Percentiles rank a stretch among this genome's conserved stretches.
Conservation (phyloP, 768 basidiomycete species). For the Goffeauzyma gilvescens region DNA sequence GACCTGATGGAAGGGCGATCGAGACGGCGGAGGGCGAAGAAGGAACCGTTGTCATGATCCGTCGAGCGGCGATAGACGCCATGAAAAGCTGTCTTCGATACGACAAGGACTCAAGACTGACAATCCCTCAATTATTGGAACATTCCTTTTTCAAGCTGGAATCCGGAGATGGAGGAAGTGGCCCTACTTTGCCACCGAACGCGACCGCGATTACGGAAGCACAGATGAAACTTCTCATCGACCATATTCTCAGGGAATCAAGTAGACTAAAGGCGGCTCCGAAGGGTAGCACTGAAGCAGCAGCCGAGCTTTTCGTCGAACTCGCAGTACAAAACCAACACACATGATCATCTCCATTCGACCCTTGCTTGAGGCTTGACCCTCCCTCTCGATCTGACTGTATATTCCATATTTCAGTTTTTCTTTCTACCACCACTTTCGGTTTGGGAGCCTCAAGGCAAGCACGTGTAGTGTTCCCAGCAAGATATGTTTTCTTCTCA, state of each 20-base stretch:
- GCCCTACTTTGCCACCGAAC: neutral
- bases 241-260: constrained; percentile 6
- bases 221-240: constrained; percentile 3
- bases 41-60: constrained; percentile 45
- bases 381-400: too few species aligned
- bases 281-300: too few species aligned
- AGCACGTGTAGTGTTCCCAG: too few species aligned
- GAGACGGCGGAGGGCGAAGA: constrained; percentile 51
- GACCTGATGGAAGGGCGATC: constrained; percentile 33
- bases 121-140: constrained; percentile 68
- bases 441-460: too few species aligned
- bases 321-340: too few species aligned
- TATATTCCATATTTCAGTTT: too few species aligned
- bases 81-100: constrained; percentile 67
- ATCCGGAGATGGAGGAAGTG: constrained; percentile 1
- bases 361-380: too few species aligned
- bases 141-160: constrained; percentile 49
- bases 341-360: too few species aligned
- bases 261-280: too few species aligned
- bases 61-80: constrained; percentile 56
- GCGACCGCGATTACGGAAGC: constrained; percentile 1
- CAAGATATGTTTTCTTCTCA: too few species aligned
- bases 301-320: too few species aligned
- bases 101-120: constrained; percentile 61
- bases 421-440: too few species aligned